These are phyloP conservation scores for Lobosporangium transversale DNA, from an alignment of 192 early-diverging fungal genomes.

Conservation along the genomic window DNA sequence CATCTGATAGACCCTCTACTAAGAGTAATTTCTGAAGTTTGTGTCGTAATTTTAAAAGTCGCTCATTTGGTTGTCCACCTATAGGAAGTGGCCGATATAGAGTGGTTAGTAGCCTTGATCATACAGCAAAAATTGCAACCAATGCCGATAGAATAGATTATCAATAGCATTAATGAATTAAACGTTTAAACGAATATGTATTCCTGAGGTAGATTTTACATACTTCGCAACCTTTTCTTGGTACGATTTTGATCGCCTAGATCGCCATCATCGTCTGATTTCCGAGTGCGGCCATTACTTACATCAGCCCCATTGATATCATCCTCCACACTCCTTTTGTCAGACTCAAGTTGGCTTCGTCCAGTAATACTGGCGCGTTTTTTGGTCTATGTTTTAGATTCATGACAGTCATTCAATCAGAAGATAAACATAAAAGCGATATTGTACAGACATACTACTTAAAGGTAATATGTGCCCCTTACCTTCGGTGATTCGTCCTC, in stretches of 20 bases:
- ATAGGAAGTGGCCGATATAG: neutral
- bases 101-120: no score
- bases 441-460: no score
- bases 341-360: constrained; percentile 23
- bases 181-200: no score
- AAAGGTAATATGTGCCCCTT: no score
- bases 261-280: constrained; percentile 46
- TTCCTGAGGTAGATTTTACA: no score
- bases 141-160: no score
- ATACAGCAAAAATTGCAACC: no score
- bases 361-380: constrained; percentile 24
- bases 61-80: constrained; percentile 49
- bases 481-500: constrained; percentile 47
- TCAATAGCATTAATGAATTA: no score
- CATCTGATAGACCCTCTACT: constrained; percentile 43
- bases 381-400: constrained; percentile 16
- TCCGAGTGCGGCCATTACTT: constrained; percentile 21
- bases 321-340: constrained; percentile 35
- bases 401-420: neutral
- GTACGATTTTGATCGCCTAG: constrained; percentile 28
- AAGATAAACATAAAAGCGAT: no score
- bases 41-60: constrained; percentile 52
- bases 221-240: constrained; percentile 50
- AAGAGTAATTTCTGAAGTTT: constrained; percentile 54
- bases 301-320: constrained; percentile 19